phyloP scores from a whole-genome alignment of 257 asterid genomes.

The Salvia splendens region DNA sequence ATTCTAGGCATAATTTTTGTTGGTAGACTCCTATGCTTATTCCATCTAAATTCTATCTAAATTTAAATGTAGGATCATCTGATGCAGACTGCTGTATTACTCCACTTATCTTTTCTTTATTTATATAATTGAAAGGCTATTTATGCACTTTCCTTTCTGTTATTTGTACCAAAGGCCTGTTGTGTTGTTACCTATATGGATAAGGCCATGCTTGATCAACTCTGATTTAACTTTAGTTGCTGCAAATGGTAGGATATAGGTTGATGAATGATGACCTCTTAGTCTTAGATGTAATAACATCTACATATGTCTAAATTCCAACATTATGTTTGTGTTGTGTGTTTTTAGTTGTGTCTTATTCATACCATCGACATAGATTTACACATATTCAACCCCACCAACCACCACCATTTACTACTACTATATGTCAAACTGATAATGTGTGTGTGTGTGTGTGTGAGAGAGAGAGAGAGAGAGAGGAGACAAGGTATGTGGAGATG shows the following conservation, averaged over 20 bases:
- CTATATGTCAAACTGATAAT: too few species aligned
- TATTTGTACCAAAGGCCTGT: background rate
- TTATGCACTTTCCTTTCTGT: background rate
- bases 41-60: background rate
- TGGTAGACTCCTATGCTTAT: slow-evolving; percentile 7
- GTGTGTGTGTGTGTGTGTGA: background rate
- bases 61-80: slow-evolving; percentile 9
- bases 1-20: slow-evolving; percentile 18
- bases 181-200: background rate
- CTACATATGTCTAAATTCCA: background rate
- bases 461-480: slow-evolving; percentile 23
- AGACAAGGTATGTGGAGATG: slow-evolving; percentile 61
- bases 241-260: too few species aligned
- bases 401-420: too few species aligned
- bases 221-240: background rate
- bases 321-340: background rate
- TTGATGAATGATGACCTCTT: too few species aligned
- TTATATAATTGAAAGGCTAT: slow-evolving; percentile 16
- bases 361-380: too few species aligned
- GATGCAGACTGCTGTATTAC: background rate
- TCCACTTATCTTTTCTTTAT: slow-evolving; percentile 7
- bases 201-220: too few species aligned
- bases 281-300: too few species aligned
- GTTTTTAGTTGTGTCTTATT: background rate
- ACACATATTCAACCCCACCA: too few species aligned